A percentile compares a stretch with the other conserved stretches of the same genome.
Conservation (phyloP, 139 green algal genomes). For the Astrephomene gubernaculifera region DNA sequence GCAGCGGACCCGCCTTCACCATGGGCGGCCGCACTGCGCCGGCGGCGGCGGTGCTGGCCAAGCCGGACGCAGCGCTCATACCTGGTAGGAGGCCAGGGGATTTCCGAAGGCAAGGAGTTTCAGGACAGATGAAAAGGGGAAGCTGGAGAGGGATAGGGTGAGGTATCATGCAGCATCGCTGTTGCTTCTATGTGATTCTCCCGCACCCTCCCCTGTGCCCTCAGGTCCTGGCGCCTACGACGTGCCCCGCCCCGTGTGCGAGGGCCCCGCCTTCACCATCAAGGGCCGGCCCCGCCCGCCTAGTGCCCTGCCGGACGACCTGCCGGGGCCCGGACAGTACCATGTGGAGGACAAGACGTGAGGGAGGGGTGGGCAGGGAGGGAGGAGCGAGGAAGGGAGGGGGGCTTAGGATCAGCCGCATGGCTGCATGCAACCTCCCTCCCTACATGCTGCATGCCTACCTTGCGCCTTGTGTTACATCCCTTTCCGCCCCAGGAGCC, state of each 20-base stretch:
- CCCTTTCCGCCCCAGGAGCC: background rate
- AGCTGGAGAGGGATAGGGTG: background rate
- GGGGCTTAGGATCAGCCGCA: background rate
- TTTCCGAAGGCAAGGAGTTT: background rate
- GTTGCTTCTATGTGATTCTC: background rate
- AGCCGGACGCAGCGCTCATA: conserved; percentile 8
- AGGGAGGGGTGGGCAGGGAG: background rate
- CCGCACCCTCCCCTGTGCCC: background rate
- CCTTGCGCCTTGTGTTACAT: background rate
- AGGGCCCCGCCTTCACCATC: conserved; percentile 47
- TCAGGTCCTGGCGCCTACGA: conserved; percentile 48
- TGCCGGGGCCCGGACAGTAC: conserved; percentile 43
- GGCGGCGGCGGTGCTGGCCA: background rate
- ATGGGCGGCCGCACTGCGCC: conserved; percentile 36
- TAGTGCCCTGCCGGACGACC: conserved; percentile 23
- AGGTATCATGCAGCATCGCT: background rate
- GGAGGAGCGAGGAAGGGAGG: background rate
- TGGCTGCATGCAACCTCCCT: background rate
- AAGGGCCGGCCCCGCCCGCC: conserved; percentile 15
- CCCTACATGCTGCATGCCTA: background rate
- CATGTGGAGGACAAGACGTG: background rate
- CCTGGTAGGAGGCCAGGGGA: conserved; percentile 17
- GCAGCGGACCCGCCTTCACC: conserved; percentile 49
- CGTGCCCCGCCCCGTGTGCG: background rate
- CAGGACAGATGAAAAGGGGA: background rate